Evolutionary conservation across 164 flowering plant species (phyloP).

Genomic region (Tetracentron sinense): DNA sequence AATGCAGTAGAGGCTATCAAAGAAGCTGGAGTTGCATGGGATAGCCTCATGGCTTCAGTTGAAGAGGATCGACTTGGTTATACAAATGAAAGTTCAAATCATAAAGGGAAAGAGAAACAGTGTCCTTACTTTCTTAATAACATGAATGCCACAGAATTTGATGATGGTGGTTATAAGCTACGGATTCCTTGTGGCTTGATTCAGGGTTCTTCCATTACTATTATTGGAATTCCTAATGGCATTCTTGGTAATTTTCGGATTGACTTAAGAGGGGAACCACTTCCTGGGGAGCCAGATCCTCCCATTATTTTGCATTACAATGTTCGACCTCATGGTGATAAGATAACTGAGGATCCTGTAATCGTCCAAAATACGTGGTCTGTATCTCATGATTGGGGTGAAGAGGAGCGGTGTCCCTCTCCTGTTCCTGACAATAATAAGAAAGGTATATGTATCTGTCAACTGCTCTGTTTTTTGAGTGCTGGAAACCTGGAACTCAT

Average conservation of each 20-base stretch:
- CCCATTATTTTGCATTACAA: constrained; percentile 90
- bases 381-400: constrained; percentile 89
- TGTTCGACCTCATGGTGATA: constrained; percentile 94
- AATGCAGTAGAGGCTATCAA: constrained; percentile 77
- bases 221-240: constrained; percentile 89
- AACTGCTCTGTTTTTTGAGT: neutral
- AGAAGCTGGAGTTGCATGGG: constrained; percentile 89
- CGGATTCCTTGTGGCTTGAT: constrained; percentile 86
- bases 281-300: constrained; percentile 98
- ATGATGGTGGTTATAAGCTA: constrained; percentile 43
- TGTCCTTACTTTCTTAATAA: constrained; percentile 66
- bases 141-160: constrained; percentile 58
- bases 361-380: constrained; percentile 99
- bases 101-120: constrained; percentile 54
- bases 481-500: neutral
- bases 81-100: constrained; percentile 38
- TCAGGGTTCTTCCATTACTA: constrained; percentile 89
- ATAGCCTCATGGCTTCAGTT: constrained; percentile 55
- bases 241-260: constrained; percentile 89
- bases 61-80: constrained; percentile 42
- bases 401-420: constrained; percentile 92
- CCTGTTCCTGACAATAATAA: constrained; percentile 48
- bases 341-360: constrained; percentile 83
- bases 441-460: constrained; percentile 52
- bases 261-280: constrained; percentile 79